These are phyloP conservation scores for Thalassia testudinum DNA, from an alignment of 116 monocot genomes.

Conservation along the genomic window DNA sequence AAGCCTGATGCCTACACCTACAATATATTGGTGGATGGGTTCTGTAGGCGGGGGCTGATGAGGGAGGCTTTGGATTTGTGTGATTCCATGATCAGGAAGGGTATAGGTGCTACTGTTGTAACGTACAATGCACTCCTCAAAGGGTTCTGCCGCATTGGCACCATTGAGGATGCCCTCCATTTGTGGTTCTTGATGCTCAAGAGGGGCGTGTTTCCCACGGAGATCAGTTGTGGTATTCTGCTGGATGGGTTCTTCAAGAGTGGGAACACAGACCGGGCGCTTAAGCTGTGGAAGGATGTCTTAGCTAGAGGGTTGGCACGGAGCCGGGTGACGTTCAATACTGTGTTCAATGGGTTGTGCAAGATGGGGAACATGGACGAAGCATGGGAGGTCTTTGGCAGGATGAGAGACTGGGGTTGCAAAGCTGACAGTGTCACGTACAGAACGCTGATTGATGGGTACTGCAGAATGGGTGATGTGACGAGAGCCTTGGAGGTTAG, in stretches of 20 bases:
- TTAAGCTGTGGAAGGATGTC: slow-evolving; percentile 71
- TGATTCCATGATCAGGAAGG: slow-evolving; percentile 44
- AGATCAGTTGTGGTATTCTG: slow-evolving; percentile 67
- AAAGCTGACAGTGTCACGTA: slow-evolving; percentile 54
- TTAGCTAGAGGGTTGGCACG: slow-evolving; percentile 56
- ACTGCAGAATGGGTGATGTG: slow-evolving; percentile 54
- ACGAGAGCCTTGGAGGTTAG: slow-evolving; percentile 38
- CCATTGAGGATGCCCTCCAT: slow-evolving; percentile 51
- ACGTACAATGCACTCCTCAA: slow-evolving; percentile 82
- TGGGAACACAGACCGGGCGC: slow-evolving; percentile 33
- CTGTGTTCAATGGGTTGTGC: slow-evolving; percentile 62
- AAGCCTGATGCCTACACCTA: slow-evolving; percentile 86
- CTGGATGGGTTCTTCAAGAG: slow-evolving; percentile 72
- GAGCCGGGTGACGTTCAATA: slow-evolving; percentile 50
- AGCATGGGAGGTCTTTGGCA: slow-evolving; percentile 50
- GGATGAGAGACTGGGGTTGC: slow-evolving; percentile 62
- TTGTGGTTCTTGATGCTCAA: slow-evolving; percentile 90
- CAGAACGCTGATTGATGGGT: slow-evolving; percentile 69
- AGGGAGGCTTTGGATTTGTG: slow-evolving; percentile 62
- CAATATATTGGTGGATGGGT: slow-evolving; percentile 66
- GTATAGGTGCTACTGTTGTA: slow-evolving; percentile 27
- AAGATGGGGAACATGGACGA: slow-evolving; percentile 54
- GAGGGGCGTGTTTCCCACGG: slow-evolving; percentile 67
- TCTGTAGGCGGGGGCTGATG: slow-evolving; percentile 52
- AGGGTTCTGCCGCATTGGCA: slow-evolving; percentile 41